Percentiles rank a stretch among this genome's conserved stretches.
Conservation (phyloP, 371 early-diverging fungal genomes). For the Mucor ambiguus region DNA sequence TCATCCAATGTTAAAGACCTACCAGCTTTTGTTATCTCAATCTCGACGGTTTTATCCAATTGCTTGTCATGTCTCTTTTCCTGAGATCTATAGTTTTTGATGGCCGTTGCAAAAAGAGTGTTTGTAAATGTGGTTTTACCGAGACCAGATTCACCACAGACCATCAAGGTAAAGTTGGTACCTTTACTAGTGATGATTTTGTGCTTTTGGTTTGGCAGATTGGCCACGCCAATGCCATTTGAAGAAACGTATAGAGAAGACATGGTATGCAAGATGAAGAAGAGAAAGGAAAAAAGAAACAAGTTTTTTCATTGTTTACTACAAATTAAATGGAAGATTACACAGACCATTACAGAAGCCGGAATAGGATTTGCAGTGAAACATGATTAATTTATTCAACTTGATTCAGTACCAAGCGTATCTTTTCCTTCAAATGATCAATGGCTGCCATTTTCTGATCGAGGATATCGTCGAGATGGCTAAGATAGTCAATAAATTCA, state of each 20-base stretch:
- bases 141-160: constrained; percentile 79
- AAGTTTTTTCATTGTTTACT: background rate
- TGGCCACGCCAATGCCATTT: constrained; percentile 86
- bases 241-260: constrained; percentile 59
- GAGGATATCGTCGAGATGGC: constrained; percentile 53
- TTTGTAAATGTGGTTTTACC: constrained; percentile 89
- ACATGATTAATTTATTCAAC: constrained; percentile 7
- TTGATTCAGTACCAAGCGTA: constrained; percentile 21
- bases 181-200: constrained; percentile 93
- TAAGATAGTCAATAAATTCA: constrained; percentile 49
- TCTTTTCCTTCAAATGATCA: constrained; percentile 42
- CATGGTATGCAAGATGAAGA: background rate
- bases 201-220: constrained; percentile 97
- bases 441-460: constrained; percentile 53
- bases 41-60: constrained; percentile 75
- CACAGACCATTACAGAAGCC: background rate
- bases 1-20: constrained; percentile 2
- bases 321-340: background rate
- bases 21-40: constrained; percentile 80
- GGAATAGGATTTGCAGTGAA: background rate
- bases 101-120: constrained; percentile 74
- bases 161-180: constrained; percentile 93
- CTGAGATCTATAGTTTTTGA: constrained; percentile 68
- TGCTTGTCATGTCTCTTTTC: constrained; percentile 56
- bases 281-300: background rate